Percentiles rank a stretch among this genome's conserved stretches.
phyloP scores from a whole-genome alignment of 371 early-diverging fungal species.

The Actinomucor elegans region DNA sequence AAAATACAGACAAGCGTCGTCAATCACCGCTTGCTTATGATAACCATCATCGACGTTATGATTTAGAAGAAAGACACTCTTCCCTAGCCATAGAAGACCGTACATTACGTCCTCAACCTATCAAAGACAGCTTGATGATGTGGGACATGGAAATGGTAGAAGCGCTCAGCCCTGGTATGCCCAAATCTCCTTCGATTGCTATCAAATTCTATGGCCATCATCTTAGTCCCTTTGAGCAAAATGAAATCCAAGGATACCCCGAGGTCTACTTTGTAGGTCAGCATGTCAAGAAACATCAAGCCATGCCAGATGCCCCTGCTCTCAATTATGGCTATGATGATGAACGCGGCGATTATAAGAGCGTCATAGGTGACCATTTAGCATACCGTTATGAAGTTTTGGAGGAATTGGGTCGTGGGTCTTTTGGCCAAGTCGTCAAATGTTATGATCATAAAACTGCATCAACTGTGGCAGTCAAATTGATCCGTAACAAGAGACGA shows the following conservation, averaged over 20 bases:
- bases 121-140: constrained; percentile 24
- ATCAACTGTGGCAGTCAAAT: constrained; percentile 88
- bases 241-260: constrained; percentile 74
- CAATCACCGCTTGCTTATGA: background rate
- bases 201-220: constrained; percentile 37
- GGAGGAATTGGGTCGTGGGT: constrained; percentile 92
- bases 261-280: constrained; percentile 85
- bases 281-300: constrained; percentile 52
- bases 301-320: constrained; percentile 45
- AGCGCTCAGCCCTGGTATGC: constrained; percentile 20
- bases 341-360: constrained; percentile 90
- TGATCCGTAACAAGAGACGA: constrained; percentile 93
- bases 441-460: constrained; percentile 91
- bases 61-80: constrained; percentile 2
- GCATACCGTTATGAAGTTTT: constrained; percentile 90
- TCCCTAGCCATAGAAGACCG: constrained; percentile 4
- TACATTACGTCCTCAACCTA: constrained; percentile 18
- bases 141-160: constrained; percentile 33
- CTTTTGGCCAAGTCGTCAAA: constrained; percentile 97
- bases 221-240: constrained; percentile 75
- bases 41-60: background rate
- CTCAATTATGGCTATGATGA: constrained; percentile 86
- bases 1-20: background rate
- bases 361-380: constrained; percentile 86
- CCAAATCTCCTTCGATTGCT: constrained; percentile 36